Base-by-base conservation (phyloP, 345 rosid genomes). In the Turnera subulata region DNA sequence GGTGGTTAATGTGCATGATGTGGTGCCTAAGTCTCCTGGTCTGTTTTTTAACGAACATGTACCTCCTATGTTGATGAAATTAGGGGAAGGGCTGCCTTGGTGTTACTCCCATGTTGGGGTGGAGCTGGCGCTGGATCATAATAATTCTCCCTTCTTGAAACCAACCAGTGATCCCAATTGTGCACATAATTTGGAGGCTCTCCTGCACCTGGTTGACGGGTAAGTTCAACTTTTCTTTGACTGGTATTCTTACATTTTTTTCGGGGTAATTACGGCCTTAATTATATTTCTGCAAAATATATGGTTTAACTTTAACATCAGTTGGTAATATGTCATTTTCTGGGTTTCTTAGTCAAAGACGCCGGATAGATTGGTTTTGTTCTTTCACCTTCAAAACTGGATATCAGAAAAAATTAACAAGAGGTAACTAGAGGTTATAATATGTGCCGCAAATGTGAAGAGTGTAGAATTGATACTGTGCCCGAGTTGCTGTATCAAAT, bases 181-280 rank as follows among this genome's bases (percentile, higher is more conserved):
- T 29, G 74, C 86, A 2, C 98, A 91, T 67, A 83, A 91, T 61
- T 73, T 91, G 56, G 96, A 91, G 52, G 95, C 92, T 50, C 79
- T 59, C 49, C 64, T 91, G 70, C 98, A 91, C 63, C 62, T 91
- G 48, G 81, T 88, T 42, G 96, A 91, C 61, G 98, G 98, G 94
- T 91, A 26, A 66, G 89, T 73, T 29, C 35, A 4, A n/a, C n/a
- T 25, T 17, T 22, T 35, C 46, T 21, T 21, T 2, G 22, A 63
- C 8, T 22, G 14, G 0, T 13, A 35, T 19, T 1, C 1, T 10
- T 24, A 8, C 23, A 10, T 16, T 6, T 22, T 1, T 1, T 19
- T 12, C 2, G 12, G 32, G 5, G 6, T 22, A 12, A 20, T 35
- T 22, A 0, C 4, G 0, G 12, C 15, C 13, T 5, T 22, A n/a